Percentiles rank a stretch among this genome's conserved stretches.
These are phyloP conservation scores for Sinapis alba DNA, from an alignment of 441 rosid genomes.

Conservation along the genomic window DNA sequence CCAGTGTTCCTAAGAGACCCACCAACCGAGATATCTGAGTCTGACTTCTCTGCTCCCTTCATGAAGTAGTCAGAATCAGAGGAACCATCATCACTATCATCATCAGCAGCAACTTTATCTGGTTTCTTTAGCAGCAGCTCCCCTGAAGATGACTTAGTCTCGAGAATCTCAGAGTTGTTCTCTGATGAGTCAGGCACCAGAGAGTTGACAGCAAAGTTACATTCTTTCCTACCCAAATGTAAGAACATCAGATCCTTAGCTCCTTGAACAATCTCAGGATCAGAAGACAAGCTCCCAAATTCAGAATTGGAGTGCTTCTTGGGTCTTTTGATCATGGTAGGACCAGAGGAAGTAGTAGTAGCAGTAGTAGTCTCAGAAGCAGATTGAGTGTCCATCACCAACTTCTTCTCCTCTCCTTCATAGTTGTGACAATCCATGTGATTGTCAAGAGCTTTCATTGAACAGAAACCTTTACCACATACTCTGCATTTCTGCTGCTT, in stretches of 20 bases:
- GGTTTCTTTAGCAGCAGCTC: conserved; percentile 22
- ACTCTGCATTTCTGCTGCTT: conserved; percentile 55
- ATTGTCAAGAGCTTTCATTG: conserved; percentile 73
- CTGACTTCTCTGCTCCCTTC: conserved; percentile 57
- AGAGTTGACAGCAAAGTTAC: conserved; percentile 42
- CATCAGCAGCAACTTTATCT: conserved; percentile 27
- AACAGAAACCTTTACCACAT: conserved; percentile 78
- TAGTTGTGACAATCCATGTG: conserved; percentile 73
- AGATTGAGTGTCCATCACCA: conserved; percentile 53
- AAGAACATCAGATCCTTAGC: conserved; percentile 77
- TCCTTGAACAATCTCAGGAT: conserved; percentile 66
- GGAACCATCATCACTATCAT: neutral
- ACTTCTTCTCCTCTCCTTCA: conserved; percentile 48
- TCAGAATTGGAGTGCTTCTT: conserved; percentile 40
- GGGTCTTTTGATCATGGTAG: conserved; percentile 56
- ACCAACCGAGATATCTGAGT: conserved; percentile 52
- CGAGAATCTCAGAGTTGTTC: conserved; percentile 60
- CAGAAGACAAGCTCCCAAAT: conserved; percentile 51
- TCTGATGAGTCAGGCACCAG: conserved; percentile 69
- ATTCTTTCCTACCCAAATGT: conserved; percentile 58
- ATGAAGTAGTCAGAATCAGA: conserved; percentile 69
- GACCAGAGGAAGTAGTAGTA: conserved; percentile 42
- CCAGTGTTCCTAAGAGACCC: conserved; percentile 44
- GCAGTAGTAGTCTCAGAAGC: conserved; percentile 51
- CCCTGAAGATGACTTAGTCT: conserved; percentile 62